These are phyloP conservation scores for Cercospora canescens DNA, from an alignment of 2,329 filamentous ascomycete genomes.

Conservation along the genomic window DNA sequence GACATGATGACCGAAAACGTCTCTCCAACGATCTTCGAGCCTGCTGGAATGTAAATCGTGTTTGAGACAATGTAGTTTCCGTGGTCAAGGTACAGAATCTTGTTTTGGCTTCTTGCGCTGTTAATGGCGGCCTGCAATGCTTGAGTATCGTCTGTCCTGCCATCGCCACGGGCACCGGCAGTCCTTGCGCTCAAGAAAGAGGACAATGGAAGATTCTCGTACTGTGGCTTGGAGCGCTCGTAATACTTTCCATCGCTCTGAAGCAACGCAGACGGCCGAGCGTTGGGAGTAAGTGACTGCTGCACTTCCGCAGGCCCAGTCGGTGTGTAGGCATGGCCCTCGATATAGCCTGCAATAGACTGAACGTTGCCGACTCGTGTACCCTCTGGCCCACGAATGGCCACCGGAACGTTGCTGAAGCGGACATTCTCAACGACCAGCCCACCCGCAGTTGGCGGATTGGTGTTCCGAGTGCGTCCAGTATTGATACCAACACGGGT, in stretches of 20 bases:
- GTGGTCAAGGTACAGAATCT: constrained; percentile 74
- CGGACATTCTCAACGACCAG: constrained; percentile 58
- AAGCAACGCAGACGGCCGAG: constrained; percentile 47
- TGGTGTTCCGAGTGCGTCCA: constrained; percentile 43
- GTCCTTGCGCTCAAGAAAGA: constrained; percentile 48
- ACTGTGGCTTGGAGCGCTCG: constrained; percentile 57
- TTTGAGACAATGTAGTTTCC: constrained; percentile 68
- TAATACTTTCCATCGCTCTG: constrained; percentile 49
- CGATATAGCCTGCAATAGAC: constrained; percentile 43
- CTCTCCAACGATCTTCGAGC: constrained; percentile 62
- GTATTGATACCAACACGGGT: constrained; percentile 54
- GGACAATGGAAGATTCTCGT: constrained; percentile 41
- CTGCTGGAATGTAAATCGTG: constrained; percentile 66
- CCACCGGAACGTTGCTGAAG: constrained; percentile 51
- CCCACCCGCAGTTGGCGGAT: constrained; percentile 49
- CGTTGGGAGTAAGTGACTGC: constrained; percentile 45
- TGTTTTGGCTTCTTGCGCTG: constrained; percentile 44
- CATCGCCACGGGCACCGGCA: constrained; percentile 51
- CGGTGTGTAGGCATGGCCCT: constrained; percentile 48
- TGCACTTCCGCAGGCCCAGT: constrained; percentile 46
- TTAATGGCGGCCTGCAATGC: constrained; percentile 60
- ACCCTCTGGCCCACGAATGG: constrained; percentile 42
- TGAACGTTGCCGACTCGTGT: constrained; percentile 32
- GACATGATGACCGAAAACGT: constrained; percentile 58
- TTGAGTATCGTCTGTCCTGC: constrained; percentile 59